A percentile compares a stretch with the other conserved stretches of the same genome.
These are phyloP conservation scores for Helianthus tuberosus DNA, from an alignment of 129 eudicot species.

Conservation along the genomic window DNA sequence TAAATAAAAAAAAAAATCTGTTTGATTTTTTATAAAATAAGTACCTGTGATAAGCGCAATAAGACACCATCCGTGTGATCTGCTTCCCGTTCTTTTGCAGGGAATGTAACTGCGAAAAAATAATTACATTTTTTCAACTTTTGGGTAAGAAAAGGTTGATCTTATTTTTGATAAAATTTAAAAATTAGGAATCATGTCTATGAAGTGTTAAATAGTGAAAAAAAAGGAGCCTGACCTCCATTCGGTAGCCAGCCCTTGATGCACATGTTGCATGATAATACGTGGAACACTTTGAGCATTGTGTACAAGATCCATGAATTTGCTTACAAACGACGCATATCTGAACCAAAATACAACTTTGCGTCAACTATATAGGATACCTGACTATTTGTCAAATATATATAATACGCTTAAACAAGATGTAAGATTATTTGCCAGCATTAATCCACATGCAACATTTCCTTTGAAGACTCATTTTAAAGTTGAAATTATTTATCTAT, in stretches of 20 bases:
- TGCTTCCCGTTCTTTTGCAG: constrained; percentile 90
- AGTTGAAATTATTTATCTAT: no score
- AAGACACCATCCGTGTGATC: constrained; percentile 91
- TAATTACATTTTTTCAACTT: neutral
- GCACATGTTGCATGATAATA: constrained; percentile 99
- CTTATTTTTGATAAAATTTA: neutral
- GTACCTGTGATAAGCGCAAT: constrained; percentile 96
- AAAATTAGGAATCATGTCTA: neutral
- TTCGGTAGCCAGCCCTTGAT: constrained; percentile 95
- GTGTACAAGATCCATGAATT: constrained; percentile 98
- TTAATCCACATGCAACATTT: neutral
- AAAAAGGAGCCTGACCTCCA: constrained; percentile 68
- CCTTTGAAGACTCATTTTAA: no score
- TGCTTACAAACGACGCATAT: constrained; percentile 93
- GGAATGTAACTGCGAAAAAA: constrained; percentile 67
- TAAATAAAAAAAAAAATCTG: neutral
- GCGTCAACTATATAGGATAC: constrained; percentile 11
- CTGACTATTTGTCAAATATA: constrained; percentile 9
- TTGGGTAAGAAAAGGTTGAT: neutral
- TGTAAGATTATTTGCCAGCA: neutral
- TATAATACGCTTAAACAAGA: neutral
- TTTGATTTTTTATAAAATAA: constrained; percentile 9
- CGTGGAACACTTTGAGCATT: constrained; percentile 94
- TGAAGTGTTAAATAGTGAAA: neutral
- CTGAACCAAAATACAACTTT: constrained; percentile 41